phyloP scores from a whole-genome alignment of 176 grass and related monocot genomes.

The Cenchrus americanus region DNA sequence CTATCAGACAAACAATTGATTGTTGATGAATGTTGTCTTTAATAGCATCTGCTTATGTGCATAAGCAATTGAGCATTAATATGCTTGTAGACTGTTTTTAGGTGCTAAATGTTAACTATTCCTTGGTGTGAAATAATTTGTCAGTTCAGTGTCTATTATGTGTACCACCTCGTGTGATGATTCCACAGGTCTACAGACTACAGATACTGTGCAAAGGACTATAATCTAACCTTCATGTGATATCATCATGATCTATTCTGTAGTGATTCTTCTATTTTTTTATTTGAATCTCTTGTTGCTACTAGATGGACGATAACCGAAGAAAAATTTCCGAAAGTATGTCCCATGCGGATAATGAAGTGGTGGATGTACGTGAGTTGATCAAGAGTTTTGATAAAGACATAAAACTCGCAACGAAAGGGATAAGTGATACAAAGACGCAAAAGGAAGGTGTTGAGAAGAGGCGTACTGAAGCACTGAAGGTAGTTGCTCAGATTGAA shows the following conservation, averaged over 20 bases:
- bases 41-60: conserved; percentile 19
- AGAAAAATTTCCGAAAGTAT: conserved; percentile 84
- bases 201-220: not conserved
- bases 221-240: conserved; percentile 15
- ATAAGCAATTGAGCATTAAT: not conserved
- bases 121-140: not conserved
- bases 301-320: conserved; percentile 87
- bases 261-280: conserved; percentile 16
- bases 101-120: not conserved
- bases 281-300: conserved; percentile 41
- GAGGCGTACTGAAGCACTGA: conserved; percentile 78
- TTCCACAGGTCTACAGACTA: not conserved
- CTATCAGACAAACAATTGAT: not conserved
- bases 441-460: conserved; percentile 83
- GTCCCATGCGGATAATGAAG: conserved; percentile 79
- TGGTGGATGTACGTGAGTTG: conserved; percentile 77
- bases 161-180: not conserved
- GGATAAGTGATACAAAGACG: conserved; percentile 74
- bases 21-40: conserved; percentile 17
- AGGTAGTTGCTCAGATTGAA: conserved; percentile 81
- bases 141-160: too few species aligned
- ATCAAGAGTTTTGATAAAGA: conserved; percentile 83
- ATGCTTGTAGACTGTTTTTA: not conserved
- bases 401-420: conserved; percentile 78
- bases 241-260: conserved; percentile 38